Base-by-base conservation (phyloP, 345 rosid genomes). In the Ceriops tagal region DNA sequence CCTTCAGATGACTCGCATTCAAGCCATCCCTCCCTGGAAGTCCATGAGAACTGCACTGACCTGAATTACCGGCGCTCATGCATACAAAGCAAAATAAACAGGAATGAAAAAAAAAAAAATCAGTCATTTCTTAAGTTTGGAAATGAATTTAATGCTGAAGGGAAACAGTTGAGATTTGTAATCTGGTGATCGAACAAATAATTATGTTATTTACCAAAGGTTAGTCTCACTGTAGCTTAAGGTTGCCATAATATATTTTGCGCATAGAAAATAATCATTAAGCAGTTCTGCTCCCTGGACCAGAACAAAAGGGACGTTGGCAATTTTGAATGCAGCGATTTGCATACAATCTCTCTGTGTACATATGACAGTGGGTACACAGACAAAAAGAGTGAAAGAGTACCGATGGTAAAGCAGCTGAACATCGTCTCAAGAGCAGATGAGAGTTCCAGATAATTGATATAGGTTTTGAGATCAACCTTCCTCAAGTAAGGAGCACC, bases 391-490 rank as follows among this genome's bases (percentile, higher is more conserved):
- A 21, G 2, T 6, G 37, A 16, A 51, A 67, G 62, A 24, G 49
- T 81, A 86, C 90, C 87, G 21, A 86, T 82, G 56, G 84, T 82
- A 66, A 86, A 84, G 76, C 86, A 82, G 77, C 87, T 78, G 63
- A 77, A 77, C 80, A 77, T 77, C 58, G 72, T 77, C 69, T 77
- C 80, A 30, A 77, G 80, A 62, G 73, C 76, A 56, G 80, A 77
- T 5, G 80, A 77, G 62, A 77, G 73, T 30, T 77, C 80, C 32
- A 35, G 31, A 58, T 77, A 77, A 57, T 71, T 77, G 69, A 53
- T 47, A 61, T 63, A 77, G 27, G 69, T 71, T 18, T 71, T 72
- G 56, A 77, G 70, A n/a, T 77, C 76, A 26, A 77, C 76, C 57
- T 77, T 77, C 70, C 80, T 62, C 49, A 77, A 66, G 47, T 77